Evolutionary conservation across 2,329 filamentous ascomycete species (phyloP).

Genomic region (Davidsoniella eucalypti): DNA sequence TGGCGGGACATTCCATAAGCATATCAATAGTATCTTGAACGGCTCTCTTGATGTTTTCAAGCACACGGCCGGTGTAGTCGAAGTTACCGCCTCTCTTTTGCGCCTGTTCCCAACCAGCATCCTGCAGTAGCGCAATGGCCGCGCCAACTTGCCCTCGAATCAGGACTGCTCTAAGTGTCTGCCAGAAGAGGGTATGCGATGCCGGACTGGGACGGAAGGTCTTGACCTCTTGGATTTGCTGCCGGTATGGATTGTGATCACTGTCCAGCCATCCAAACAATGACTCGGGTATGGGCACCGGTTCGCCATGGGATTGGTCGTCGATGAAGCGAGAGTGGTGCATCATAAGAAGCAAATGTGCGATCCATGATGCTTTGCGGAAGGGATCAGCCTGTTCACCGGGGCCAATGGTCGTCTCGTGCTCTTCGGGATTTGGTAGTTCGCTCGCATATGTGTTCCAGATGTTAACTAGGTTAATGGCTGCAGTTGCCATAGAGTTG

Average conservation of each 20-base stretch:
- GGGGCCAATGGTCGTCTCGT: slow-evolving; percentile 47
- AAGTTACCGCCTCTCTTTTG: slow-evolving; percentile 47
- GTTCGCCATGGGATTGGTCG: slow-evolving; percentile 23
- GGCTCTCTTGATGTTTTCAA: slow-evolving; percentile 63
- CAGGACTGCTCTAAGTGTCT: slow-evolving; percentile 56
- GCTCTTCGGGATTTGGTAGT: slow-evolving; percentile 33
- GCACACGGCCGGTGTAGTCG: slow-evolving; percentile 57
- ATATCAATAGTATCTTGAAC: slow-evolving; percentile 51
- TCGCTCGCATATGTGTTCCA: slow-evolving; percentile 39
- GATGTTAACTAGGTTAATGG: slow-evolving; percentile 33
- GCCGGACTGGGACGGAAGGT: slow-evolving; percentile 55
- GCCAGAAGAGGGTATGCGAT: slow-evolving; percentile 68
- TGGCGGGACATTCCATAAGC: slow-evolving; percentile 56
- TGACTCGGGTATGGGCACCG: slow-evolving; percentile 52
- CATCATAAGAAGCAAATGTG: slow-evolving; percentile 59
- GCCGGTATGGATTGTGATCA: slow-evolving; percentile 55
- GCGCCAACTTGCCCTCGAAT: slow-evolving; percentile 58
- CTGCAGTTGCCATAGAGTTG: slow-evolving; percentile 36
- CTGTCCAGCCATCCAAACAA: slow-evolving; percentile 70
- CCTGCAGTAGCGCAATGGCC: slow-evolving; percentile 50
- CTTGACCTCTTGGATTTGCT: slow-evolving; percentile 49
- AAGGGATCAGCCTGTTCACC: slow-evolving; percentile 44
- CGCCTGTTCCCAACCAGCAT: slow-evolving; percentile 65
- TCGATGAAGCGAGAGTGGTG: slow-evolving; percentile 45
- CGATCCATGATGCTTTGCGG: slow-evolving; percentile 64